A percentile compares a stretch with the other conserved stretches of the same genome.
Evolutionary conservation across 345 rosid species (phyloP).

Genomic region (Euclidium syriacum): DNA sequence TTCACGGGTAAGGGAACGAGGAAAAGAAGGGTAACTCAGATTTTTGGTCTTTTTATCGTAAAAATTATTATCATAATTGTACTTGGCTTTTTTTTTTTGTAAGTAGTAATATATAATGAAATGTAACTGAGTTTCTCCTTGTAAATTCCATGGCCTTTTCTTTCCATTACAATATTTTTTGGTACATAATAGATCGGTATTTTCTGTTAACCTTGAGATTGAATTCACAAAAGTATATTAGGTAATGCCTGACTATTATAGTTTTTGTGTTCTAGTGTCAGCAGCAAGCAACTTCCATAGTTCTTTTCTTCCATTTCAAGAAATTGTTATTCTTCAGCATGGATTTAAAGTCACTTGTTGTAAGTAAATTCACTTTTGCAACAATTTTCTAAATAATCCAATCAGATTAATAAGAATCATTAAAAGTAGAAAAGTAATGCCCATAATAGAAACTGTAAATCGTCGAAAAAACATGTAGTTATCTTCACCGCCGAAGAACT

Average conservation of each 20-base stretch:
- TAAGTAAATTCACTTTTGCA: no score
- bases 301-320: conserved; percentile 4
- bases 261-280: neutral
- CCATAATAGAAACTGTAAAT: no score
- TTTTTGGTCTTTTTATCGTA: conserved; percentile 11
- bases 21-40: neutral
- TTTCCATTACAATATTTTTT: neutral
- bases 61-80: neutral
- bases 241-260: no score
- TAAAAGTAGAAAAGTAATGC: no score
- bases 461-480: no score
- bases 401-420: no score
- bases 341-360: no score
- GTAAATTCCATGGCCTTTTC: conserved; percentile 22
- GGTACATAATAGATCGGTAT: neutral
- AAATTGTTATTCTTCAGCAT: conserved; percentile 1
- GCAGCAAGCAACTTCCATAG: neutral
- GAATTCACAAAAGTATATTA: no score
- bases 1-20: neutral
- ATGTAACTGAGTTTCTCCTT: conserved; percentile 1
- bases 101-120: conserved; percentile 12
- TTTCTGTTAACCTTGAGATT: no score
- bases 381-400: no score
- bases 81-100: neutral
- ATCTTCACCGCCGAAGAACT: neutral